These are phyloP conservation scores for Lactarius tabidus DNA, from an alignment of 768 basidiomycete species.

Conservation along the genomic window DNA sequence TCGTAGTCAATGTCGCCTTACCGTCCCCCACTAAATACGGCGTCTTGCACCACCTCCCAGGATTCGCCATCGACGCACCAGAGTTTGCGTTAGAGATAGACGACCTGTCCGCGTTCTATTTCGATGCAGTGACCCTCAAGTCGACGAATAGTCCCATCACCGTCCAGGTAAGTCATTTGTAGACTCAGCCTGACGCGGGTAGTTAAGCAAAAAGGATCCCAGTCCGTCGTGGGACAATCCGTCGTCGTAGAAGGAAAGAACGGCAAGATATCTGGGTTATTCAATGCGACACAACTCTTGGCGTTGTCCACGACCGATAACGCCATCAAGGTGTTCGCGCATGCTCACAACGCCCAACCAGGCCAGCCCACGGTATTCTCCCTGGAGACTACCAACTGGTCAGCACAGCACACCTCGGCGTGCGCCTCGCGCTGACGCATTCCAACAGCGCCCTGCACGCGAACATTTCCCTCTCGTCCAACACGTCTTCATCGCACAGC, in stretches of 20 bases:
- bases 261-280: conserved; percentile 5
- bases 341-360: background rate
- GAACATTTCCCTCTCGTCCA: conserved; percentile 1
- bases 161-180: background rate
- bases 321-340: background rate
- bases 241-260: conserved; percentile 2
- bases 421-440: background rate
- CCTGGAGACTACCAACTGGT: conserved; percentile 5
- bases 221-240: background rate
- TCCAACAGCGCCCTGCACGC: background rate
- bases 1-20: conserved; percentile 10
- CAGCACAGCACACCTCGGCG: background rate
- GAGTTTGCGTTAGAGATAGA: background rate
- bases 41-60: background rate
- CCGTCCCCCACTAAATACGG: conserved; percentile 2
- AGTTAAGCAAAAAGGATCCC: background rate
- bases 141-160: conserved; percentile 6
- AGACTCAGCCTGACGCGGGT: background rate
- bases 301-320: conserved; percentile 2
- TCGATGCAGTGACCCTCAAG: conserved; percentile 1
- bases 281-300: conserved; percentile 7
- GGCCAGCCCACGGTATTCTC: background rate
- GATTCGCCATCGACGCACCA: background rate
- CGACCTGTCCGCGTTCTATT: conserved; percentile 1
- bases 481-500: conserved; percentile 2